Base-by-base conservation (phyloP, 1,139 yeast species). In the Hanseniaspora uvarum region DNA sequence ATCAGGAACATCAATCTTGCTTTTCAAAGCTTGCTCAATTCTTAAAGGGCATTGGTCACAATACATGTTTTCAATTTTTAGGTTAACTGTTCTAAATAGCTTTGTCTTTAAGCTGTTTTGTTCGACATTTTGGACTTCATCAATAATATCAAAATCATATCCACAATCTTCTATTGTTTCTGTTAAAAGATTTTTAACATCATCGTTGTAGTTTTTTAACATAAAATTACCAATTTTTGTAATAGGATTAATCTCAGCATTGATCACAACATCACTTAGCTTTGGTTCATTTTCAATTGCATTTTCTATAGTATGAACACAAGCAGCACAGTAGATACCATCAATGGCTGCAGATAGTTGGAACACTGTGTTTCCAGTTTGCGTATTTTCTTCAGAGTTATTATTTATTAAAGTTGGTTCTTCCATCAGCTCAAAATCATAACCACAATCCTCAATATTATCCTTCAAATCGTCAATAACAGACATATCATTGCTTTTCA, bases 321-420 rank as follows among this genome's bases (percentile, higher is more conserved):
- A 84, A 0, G 87, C 79, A 7, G 86, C 80, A 68, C 92, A 84
- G 0, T 88, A 79, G 67, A 84, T 83, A 4, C 92, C 92, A 4
- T 83, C 85, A 52, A 84, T 77, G 0, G 79, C 68, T 1, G 86
- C 87, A 5, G 73, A 69, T 7, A 82, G 75, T 60, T 74, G 76
- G 58, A 72, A 75, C 10, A 16, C 16, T 10, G n/a, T 12, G 10
- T 45, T 24, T 56, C 57, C 23, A 59, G 56, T 18, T 60, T 59
- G 31, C 56, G 55, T 21, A 54, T 59, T 58, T 1, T 61, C 60
- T 41, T 28, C 14, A 38, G 24, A 28, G 11, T 3, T 19, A 7
- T 14, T 5, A 5, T 5, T 18, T 10, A 30, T 12, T 24, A 37
- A 52, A 18, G 14, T 26, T 7, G 50, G 51, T 12, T 41, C 55